Conservation (phyloP, 192 early-diverging fungal species). For the Coemansia sp. region DNA sequence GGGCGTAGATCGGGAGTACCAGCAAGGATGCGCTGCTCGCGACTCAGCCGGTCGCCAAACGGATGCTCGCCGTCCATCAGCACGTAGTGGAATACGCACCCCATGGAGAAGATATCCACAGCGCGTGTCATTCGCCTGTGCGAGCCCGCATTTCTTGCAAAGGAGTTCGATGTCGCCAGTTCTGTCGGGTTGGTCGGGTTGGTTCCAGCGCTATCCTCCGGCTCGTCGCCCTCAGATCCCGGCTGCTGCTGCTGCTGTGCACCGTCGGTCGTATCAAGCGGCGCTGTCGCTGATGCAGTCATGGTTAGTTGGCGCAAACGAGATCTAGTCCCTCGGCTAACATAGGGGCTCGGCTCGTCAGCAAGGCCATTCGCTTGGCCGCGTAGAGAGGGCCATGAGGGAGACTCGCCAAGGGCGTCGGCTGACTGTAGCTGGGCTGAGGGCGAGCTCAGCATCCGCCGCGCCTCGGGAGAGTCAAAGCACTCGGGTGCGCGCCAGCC, state of each 20-base stretch:
- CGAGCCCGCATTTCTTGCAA: slow-evolving; percentile 9
- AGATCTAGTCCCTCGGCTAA: slow-evolving; percentile 46
- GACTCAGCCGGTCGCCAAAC: slow-evolving; percentile 88
- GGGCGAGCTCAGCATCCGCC: slow-evolving; percentile 3
- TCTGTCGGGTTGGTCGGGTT: slow-evolving; percentile 21
- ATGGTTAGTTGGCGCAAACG: slow-evolving; percentile 40
- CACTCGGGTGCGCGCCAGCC: slow-evolving; percentile 98
- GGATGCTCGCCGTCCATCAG: slow-evolving; percentile 90
- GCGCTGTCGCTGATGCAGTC: background rate
- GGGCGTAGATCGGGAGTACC: slow-evolving; percentile 71
- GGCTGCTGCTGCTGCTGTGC: slow-evolving; percentile 17
- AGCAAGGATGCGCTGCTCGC: slow-evolving; percentile 90
- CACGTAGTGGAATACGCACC: slow-evolving; percentile 95
- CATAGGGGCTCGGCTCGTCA: slow-evolving; percentile 51
- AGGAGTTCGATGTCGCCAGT: slow-evolving; percentile 5
- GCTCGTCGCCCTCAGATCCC: slow-evolving; percentile 23
- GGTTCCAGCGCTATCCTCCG: slow-evolving; percentile 29
- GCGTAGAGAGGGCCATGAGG: slow-evolving; percentile 35
- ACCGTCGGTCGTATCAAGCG: background rate
- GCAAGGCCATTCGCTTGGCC: background rate
- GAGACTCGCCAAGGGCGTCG: slow-evolving; percentile 9
- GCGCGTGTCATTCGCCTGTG: slow-evolving; percentile 72
- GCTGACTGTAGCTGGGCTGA: background rate
- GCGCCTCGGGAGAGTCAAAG: slow-evolving; percentile 57
- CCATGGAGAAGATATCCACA: slow-evolving; percentile 95